Evolutionary conservation across 495 filamentous ascomycete species (phyloP), one percentile per base, ranked within the genome.

Genomic region (Penicillium ochrochloron): DNA sequence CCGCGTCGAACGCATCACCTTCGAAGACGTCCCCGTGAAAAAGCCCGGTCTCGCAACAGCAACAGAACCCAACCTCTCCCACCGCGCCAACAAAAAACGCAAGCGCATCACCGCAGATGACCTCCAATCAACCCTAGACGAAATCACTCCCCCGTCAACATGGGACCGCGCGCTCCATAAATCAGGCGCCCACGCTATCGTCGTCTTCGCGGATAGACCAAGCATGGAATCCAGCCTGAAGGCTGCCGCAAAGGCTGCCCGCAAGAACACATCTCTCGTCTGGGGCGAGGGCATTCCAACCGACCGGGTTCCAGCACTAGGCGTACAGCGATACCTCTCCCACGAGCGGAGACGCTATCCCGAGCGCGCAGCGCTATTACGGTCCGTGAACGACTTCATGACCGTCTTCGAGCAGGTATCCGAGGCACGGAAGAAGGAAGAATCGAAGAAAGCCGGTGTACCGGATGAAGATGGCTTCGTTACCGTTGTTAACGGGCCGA

Each of bases 401-500:
- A 83, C 83, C 14, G 78, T 83, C 10, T 97, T 91, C 72, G 81
- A 84, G 57, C 76, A 81, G 50, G 83, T 85, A 34, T 88, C 96
- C 71, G 85, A 87, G 54, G 86, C 88, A 51, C 86, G 87, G 23
- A 82, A 82, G 52, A 86, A 86, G 27, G 80, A 86, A 21, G 86
- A 86, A 35, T 86, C 88, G 65, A 82, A 83, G 60, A 77, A 86
- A 63, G 84, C 90, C 51, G 85, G 88, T 68, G 88, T 90, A 69
- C 92, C 95, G 11, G 95, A 99, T 73, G 93, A 92, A 71, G 96
- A 99, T 76, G 95, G 95, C 11, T 99, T 99, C 72, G 83, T 97
- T 23, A 97, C 92, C 34, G 96, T 99, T 33, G 91, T 89, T 5
- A 83, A 90, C 60, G 94, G 93, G 15, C 80, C 80, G 44, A 87